Evolutionary conservation across 2,329 filamentous ascomycete species (phyloP).

Genomic region (Hawksworthiomyces lignivorus): DNA sequence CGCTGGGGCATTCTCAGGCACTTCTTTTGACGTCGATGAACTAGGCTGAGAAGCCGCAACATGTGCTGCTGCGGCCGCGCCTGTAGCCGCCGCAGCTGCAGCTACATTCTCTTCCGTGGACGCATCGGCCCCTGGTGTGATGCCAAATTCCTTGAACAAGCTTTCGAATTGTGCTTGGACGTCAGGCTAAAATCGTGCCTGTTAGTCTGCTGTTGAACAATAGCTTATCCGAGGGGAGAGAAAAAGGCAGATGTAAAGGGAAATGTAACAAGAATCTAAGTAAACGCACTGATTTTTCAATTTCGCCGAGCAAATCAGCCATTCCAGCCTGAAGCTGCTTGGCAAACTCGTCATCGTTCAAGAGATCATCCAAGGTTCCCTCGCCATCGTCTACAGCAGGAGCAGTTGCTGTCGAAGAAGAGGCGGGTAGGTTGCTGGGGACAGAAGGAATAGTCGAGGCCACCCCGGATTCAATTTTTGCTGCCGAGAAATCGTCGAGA

Average conservation of each 20-base stretch:
- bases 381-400: slow-evolving; percentile 13
- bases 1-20: slow-evolving; percentile 21
- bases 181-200: slow-evolving; percentile 46
- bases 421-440: slow-evolving; percentile 17
- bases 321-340: slow-evolving; percentile 85
- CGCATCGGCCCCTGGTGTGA: neutral
- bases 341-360: slow-evolving; percentile 71
- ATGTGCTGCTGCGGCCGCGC: slow-evolving; percentile 17
- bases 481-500: slow-evolving; percentile 79
- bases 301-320: slow-evolving; percentile 69
- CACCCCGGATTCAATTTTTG: slow-evolving; percentile 45
- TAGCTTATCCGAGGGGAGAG: no score
- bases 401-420: slow-evolving; percentile 4
- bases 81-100: slow-evolving; percentile 16
- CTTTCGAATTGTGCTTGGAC: slow-evolving; percentile 73
- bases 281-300: slow-evolving; percentile 50
- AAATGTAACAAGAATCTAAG: no score
- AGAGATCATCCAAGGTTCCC: slow-evolving; percentile 29
- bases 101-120: slow-evolving; percentile 9
- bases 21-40: slow-evolving; percentile 24
- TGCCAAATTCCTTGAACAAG: slow-evolving; percentile 64
- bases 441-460: slow-evolving; percentile 20
- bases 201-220: no score
- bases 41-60: slow-evolving; percentile 18
- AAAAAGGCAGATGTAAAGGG: no score